Evolutionary conservation across 192 early-diverging fungal genomes (phyloP), one percentile per base, ranked within the genome.

Genomic region (Pilaira anomala): DNA sequence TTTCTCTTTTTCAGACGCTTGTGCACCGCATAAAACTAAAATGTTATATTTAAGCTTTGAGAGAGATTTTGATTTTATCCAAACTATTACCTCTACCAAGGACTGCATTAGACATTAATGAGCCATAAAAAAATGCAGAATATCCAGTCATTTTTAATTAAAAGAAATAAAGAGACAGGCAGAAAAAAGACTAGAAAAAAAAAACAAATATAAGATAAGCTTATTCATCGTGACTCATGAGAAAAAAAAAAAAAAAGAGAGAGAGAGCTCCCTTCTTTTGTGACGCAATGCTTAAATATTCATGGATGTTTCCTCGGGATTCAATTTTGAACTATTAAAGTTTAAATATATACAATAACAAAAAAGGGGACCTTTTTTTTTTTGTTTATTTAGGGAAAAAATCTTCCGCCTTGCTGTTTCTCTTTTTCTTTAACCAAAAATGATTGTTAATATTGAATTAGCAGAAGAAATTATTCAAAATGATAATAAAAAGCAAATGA

Each of bases 11-110:
- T 11, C 9, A 42, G 21, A 40, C 14, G 33, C 21, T 24, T 39
- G 12, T 13, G 21, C 19, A 13, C 56, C 56, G 21, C 56, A 58
- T 58, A 58, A 58, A 16, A 58, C 56, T 58, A 14, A 24, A 40
- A 21, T 19, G 9, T 18, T 30, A 48, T 7, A 18, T 12, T 4
- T 50, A 50, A 50, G 49, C 49, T 25, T 50, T 25, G n/a, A n/a
- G n/a, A n/a, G n/a, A n/a, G n/a, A n/a, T n/a, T n/a, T n/a, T n/a
- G n/a, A n/a, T n/a, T n/a, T n/a, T n/a, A n/a, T n/a, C n/a, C n/a
- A n/a, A n/a, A n/a, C n/a, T 25, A 12, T 24, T 57, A 57, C 55
- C 55, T 57, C 55, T 57, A 14, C n/a, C 30, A 11, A 57, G 19
- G 3, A 57, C 55, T 40, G 16, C 22, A 14, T 36, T 57, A 3